Evolutionary conservation across 2,329 filamentous ascomycete species (phyloP).

Genomic region (Ceratocystis lukuohia): DNA sequence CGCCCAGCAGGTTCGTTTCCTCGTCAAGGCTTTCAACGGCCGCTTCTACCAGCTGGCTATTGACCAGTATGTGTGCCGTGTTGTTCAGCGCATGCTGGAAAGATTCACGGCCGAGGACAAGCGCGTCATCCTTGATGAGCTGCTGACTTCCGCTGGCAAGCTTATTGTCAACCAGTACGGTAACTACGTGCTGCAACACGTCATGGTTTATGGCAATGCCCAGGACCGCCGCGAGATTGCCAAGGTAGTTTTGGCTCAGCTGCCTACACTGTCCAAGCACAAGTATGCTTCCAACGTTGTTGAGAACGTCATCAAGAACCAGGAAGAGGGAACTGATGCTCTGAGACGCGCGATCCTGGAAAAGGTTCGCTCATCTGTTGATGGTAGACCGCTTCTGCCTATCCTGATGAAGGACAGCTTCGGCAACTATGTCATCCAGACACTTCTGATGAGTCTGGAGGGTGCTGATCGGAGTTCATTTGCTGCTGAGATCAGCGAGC

Average conservation of each 20-base stretch:
- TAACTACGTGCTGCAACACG: slow-evolving; percentile 92
- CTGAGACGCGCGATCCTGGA: slow-evolving; percentile 2
- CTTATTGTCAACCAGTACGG: slow-evolving; percentile 82
- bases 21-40: slow-evolving; percentile 66
- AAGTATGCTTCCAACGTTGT: slow-evolving; percentile 97
- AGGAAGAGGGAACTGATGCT: not conserved
- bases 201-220: slow-evolving; percentile 63
- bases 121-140: slow-evolving; percentile 58
- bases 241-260: slow-evolving; percentile 53
- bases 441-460: slow-evolving; percentile 53
- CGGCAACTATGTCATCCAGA: slow-evolving; percentile 94
- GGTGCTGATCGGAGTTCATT: slow-evolving; percentile 46
- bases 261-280: slow-evolving; percentile 73
- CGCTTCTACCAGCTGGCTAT: slow-evolving; percentile 61
- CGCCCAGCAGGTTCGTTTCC: slow-evolving; percentile 65
- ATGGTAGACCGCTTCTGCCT: slow-evolving; percentile 57
- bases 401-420: slow-evolving; percentile 79
- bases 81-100: slow-evolving; percentile 86
- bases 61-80: slow-evolving; percentile 79
- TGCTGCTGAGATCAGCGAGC: slow-evolving; percentile 48
- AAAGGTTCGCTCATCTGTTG: slow-evolving; percentile 22
- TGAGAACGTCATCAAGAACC: slow-evolving; percentile 68
- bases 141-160: slow-evolving; percentile 56
- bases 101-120: slow-evolving; percentile 61
- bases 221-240: slow-evolving; percentile 65